These are phyloP conservation scores for Syzygium jambos DNA, from an alignment of 345 rosid species.

Conservation along the genomic window DNA sequence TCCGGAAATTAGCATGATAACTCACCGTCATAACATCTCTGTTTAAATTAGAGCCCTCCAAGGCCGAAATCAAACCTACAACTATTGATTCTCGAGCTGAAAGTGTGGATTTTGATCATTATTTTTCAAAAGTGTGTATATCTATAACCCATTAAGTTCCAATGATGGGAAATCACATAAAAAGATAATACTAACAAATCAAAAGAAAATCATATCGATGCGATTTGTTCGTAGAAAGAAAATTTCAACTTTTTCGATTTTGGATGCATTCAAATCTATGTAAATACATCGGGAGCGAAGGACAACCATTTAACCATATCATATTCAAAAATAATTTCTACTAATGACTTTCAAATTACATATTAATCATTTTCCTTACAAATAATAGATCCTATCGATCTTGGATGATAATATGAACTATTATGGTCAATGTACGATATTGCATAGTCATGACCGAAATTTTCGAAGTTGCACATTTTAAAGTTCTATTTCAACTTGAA, in stretches of 20 bases:
- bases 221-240: rapidly evolving
- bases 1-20: neutral
- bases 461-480: neutral
- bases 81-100: neutral
- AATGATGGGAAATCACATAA: neutral
- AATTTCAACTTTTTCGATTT: neutral
- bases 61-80: neutral
- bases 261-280: neutral
- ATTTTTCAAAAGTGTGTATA: neutral
- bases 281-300: neutral
- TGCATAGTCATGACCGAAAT: neutral
- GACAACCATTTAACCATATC: neutral
- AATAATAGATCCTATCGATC: neutral
- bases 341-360: neutral
- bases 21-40: rapidly evolving
- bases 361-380: neutral
- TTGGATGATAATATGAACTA: neutral
- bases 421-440: neutral
- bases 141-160: neutral
- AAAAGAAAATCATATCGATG: neutral
- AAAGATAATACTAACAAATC: neutral
- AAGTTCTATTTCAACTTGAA: neutral
- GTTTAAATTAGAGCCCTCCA: neutral
- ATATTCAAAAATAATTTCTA: neutral
- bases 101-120: neutral